phyloP scores from a whole-genome alignment of 1,284 basidiomycete genomes.

The Melampsora abietis-canadensis region DNA sequence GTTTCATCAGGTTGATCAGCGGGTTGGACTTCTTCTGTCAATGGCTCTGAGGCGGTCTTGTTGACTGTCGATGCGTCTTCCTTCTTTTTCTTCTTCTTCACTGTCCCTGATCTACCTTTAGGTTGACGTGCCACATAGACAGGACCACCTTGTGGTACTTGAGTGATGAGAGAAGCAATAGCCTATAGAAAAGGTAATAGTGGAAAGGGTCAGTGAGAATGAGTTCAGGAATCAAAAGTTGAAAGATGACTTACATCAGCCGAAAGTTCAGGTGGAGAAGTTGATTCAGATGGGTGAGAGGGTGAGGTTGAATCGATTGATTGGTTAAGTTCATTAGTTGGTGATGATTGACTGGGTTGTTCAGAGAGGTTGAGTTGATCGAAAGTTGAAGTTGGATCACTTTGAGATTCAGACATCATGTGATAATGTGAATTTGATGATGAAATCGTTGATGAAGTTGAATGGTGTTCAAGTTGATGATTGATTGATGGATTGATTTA shows the following conservation, averaged over 20 bases:
- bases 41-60: neutral
- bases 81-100: constrained; percentile 4
- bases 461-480: too few species aligned
- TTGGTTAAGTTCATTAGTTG: too few species aligned
- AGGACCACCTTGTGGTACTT: neutral
- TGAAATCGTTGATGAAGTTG: too few species aligned
- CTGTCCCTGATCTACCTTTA: constrained; percentile 2
- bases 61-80: neutral
- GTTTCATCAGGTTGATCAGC: neutral
- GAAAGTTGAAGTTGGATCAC: too few species aligned
- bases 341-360: too few species aligned
- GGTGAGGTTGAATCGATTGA: too few species aligned
- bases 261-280: constrained; percentile 1
- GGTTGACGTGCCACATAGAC: neutral
- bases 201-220: neutral
- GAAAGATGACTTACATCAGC: constrained; percentile 1
- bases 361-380: too few species aligned
- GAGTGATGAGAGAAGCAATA: constrained; percentile 4
- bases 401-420: too few species aligned
- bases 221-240: neutral
- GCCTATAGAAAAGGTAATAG: neutral
- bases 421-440: too few species aligned
- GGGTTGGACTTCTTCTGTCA: neutral
- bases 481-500: too few species aligned
- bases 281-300: neutral